A percentile compares a stretch with the other conserved stretches of the same genome.
These are phyloP conservation scores for Brassica juncea DNA, from an alignment of 345 rosid species.

Conservation along the genomic window DNA sequence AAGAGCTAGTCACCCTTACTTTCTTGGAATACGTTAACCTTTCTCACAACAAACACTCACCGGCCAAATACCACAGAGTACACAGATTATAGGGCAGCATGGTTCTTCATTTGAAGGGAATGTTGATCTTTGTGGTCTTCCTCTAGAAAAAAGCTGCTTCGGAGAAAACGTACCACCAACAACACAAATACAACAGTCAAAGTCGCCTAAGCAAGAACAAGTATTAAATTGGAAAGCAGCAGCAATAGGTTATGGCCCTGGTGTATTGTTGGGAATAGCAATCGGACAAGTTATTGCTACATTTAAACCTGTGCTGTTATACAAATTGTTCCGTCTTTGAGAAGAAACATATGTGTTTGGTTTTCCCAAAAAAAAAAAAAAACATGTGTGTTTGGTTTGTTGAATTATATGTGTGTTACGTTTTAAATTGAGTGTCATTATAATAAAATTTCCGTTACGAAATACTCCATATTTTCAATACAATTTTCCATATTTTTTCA, in stretches of 20 bases:
- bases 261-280: conserved; percentile 1
- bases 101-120: background rate
- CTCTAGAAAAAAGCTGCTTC: background rate
- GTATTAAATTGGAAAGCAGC: background rate
- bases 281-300: background rate
- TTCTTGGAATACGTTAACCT: background rate
- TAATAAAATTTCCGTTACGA: no score
- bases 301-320: background rate
- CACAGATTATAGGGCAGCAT: background rate
- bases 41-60: background rate
- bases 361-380: no score
- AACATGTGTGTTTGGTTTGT: no score
- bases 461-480: no score
- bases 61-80: background rate
- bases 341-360: no score
- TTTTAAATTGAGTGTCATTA: no score
- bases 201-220: background rate
- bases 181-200: background rate
- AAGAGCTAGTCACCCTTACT: background rate
- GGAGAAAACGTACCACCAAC: background rate
- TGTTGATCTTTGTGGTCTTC: background rate
- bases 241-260: background rate
- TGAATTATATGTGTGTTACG: no score
- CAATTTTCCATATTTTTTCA: no score
- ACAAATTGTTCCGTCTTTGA: background rate